phyloP scores from a whole-genome alignment of 495 filamentous ascomycete species.

The Parathielavia hyrcaniae region DNA sequence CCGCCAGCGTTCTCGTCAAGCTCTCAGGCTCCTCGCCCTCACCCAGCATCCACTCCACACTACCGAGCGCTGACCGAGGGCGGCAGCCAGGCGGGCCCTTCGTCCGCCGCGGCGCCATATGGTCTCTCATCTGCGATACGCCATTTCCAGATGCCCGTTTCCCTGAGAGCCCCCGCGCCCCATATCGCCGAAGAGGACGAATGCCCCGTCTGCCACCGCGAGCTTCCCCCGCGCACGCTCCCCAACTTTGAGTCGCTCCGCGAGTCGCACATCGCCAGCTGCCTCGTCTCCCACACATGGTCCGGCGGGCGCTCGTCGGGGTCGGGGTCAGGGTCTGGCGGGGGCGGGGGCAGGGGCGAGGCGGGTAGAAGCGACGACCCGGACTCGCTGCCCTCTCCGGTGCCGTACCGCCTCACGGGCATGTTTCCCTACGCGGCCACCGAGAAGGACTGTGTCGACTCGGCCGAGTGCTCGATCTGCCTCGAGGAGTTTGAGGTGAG shows the following conservation, averaged over 20 bases:
- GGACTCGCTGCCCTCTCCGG: constrained; percentile 22
- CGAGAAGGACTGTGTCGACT: constrained; percentile 83
- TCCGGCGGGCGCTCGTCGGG: constrained; percentile 26
- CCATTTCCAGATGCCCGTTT: constrained; percentile 24
- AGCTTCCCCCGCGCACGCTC: constrained; percentile 60
- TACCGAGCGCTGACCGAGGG: constrained; percentile 28
- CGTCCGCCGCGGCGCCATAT: constrained; percentile 18
- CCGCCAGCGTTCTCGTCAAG: constrained; percentile 32
- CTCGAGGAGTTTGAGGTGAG: constrained; percentile 93
- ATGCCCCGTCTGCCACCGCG: constrained; percentile 78
- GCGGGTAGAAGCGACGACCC: constrained; percentile 12
- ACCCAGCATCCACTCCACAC: constrained; percentile 18
- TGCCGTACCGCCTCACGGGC: constrained; percentile 38
- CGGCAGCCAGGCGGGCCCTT: constrained; percentile 19
- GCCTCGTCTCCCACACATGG: constrained; percentile 55
- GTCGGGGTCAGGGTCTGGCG: constrained; percentile 10
- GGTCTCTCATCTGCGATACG: constrained; percentile 23
- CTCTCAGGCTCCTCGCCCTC: constrained; percentile 24
- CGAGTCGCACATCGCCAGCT: constrained; percentile 69
- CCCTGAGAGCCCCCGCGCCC: constrained; percentile 17
- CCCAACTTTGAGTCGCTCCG: constrained; percentile 56
- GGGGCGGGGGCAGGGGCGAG: too few species aligned
- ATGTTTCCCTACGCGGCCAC: constrained; percentile 67
- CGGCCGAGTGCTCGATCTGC: constrained; percentile 88
- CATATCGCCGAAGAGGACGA: constrained; percentile 73